phyloP scores from a whole-genome alignment of 805 yeast genomes.

The Candida qinlingensis region DNA sequence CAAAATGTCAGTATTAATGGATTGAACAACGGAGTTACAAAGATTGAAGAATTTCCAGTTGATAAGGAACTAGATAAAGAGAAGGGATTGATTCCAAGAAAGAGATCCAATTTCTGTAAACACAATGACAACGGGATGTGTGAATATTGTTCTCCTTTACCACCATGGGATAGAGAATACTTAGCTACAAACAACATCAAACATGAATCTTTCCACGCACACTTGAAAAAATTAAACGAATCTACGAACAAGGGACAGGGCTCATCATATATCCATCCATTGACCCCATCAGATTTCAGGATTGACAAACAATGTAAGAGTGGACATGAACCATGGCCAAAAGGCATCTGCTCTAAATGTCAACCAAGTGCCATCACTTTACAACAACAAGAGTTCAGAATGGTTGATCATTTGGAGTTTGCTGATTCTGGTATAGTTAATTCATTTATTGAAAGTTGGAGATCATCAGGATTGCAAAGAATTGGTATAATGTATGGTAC shows the following conservation, averaged over 20 bases:
- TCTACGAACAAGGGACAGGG: constrained; percentile 48
- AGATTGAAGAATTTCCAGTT: constrained; percentile 51
- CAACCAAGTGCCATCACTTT: constrained; percentile 94
- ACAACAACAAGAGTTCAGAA: constrained; percentile 83
- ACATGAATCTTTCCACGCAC: constrained; percentile 83
- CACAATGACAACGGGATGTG: constrained; percentile 97
- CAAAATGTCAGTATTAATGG: too few relatives aligned
- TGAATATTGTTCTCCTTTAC: constrained; percentile 91
- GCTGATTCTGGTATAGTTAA: constrained; percentile 69
- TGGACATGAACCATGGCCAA: constrained; percentile 93
- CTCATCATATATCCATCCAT: constrained; percentile 74
- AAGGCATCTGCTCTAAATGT: constrained; percentile 91
- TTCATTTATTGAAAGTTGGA: constrained; percentile 86
- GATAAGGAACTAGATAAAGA: constrained; percentile 62
- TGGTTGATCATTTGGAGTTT: constrained; percentile 97
- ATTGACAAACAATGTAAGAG: constrained; percentile 61
- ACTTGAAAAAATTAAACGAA: constrained; percentile 68
- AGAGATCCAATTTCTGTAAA: constrained; percentile 59
- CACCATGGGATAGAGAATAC: constrained; percentile 87
- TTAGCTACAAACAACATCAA: constrained; percentile 73
- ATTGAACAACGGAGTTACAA: constrained; percentile 5
- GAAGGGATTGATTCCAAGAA: constrained; percentile 69
- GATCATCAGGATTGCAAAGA: constrained; percentile 82
- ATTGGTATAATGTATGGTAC: constrained; percentile 80
- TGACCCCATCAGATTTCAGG: constrained; percentile 62